phyloP scores from a whole-genome alignment of 2,329 filamentous ascomycete genomes.

The Colletotrichum godetiae region DNA sequence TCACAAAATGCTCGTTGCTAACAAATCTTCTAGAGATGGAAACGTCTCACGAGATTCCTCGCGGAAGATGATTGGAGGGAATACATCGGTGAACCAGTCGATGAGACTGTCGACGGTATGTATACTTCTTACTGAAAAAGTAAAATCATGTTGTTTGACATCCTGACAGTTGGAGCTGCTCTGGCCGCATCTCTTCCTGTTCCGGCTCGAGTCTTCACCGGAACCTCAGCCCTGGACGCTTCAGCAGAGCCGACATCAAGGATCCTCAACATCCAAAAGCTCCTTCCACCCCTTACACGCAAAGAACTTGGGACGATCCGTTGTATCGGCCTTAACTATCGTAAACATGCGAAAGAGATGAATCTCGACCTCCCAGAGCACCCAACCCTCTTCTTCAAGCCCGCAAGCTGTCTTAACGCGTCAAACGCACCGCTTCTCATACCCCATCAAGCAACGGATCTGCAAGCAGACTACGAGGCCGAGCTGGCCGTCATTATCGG shows the following conservation, averaged over 20 bases:
- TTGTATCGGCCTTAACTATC: conserved; percentile 61
- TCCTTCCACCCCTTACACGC: conserved; percentile 52
- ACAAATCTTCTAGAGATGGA: conserved; percentile 34
- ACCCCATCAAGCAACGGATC: conserved; percentile 57
- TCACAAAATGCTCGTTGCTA: background rate
- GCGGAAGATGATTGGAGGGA: conserved; percentile 40
- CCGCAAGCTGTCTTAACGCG: conserved; percentile 53
- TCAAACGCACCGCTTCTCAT: conserved; percentile 53
- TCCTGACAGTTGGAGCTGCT: conserved; percentile 37
- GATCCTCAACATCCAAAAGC: conserved; percentile 42
- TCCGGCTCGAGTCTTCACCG: conserved; percentile 37
- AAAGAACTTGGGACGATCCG: conserved; percentile 65
- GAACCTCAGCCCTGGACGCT: conserved; percentile 41
- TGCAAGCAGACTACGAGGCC: conserved; percentile 59
- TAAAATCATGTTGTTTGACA: background rate
- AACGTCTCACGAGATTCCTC: conserved; percentile 40
- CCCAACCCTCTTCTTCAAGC: conserved; percentile 55
- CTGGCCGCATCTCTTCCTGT: conserved; percentile 35
- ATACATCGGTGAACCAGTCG: conserved; percentile 40
- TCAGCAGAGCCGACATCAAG: conserved; percentile 39
- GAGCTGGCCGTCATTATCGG: conserved; percentile 63
- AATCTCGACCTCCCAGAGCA: conserved; percentile 37
- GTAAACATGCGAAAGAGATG: conserved; percentile 47
- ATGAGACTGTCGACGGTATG: conserved; percentile 38
- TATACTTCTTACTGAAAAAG: background rate